A percentile compares a stretch with the other conserved stretches of the same genome.
phyloP scores from a whole-genome alignment of 192 early-diverging fungal species.

The Entrophospora sp. region DNA sequence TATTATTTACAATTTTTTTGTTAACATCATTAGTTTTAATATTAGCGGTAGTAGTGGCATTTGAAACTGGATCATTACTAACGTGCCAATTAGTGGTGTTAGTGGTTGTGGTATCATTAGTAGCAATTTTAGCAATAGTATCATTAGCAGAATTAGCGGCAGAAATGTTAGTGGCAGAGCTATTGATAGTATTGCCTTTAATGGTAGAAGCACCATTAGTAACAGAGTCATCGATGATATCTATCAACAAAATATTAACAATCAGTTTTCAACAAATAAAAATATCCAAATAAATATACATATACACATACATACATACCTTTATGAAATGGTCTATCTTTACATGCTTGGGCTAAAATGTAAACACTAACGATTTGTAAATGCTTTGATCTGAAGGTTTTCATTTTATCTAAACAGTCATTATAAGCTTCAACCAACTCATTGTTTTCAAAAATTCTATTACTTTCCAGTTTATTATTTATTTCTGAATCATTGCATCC shows the following conservation, averaged over 20 bases:
- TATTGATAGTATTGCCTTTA: no score
- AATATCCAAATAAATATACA: not conserved
- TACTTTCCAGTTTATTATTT: no score
- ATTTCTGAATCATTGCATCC: constrained; percentile 25
- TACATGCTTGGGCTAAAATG: constrained; percentile 76
- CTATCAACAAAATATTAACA: no score
- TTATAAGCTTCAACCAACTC: constrained; percentile 68
- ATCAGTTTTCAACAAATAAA: not conserved
- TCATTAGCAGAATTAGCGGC: not conserved
- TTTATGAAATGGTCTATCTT: constrained; percentile 30
- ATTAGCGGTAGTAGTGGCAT: no score
- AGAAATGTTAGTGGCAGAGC: not conserved
- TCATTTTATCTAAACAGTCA: constrained; percentile 68
- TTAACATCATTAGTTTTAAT: constrained; percentile 24
- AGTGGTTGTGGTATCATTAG: not conserved
- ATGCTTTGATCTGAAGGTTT: constrained; percentile 82
- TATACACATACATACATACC: not conserved
- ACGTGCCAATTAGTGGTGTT: not conserved
- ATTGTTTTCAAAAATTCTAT: no score
- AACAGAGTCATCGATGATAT: no score
- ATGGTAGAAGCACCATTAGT: no score
- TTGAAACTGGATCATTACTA: no score
- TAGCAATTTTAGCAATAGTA: not conserved
- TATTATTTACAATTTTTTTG: constrained; percentile 50
- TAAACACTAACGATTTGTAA: constrained; percentile 88